Base-by-base conservation (phyloP, 257 asterid species). In the Pogostemon cablin region DNA sequence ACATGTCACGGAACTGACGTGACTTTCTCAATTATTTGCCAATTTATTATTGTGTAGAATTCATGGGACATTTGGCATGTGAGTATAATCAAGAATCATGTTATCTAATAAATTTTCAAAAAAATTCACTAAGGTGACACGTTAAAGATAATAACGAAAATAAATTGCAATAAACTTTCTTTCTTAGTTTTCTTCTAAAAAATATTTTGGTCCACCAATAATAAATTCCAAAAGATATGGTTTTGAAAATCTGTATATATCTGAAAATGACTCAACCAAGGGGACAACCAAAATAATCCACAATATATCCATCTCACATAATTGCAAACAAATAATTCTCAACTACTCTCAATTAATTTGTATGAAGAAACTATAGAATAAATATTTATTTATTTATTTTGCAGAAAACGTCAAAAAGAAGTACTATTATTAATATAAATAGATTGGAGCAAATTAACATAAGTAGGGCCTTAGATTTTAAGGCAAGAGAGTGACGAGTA, bases 381-480 rank as follows among this genome's bases (percentile, higher is more conserved):
- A 64, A 25, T 38, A 34, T n/a, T 39, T 15, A 34, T 15, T 15
- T 6, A 47, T 15, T 40, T 2, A 3, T 4, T 63, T 53, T 69
- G 48, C 20, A 15, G 5, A 4, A 17, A 9, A 20, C 5, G 61
- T 62, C 37, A 37, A 62, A 15, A 43, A 35, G 6, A 11, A 15
- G 15, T 15, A 15, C 15, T 15, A 15, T 15, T 5, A 15, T 46
- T 41, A 54, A 62, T 15, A 54, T 17, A 20, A 15, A 6, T 65
- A 50, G 37, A 50, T 15, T 7, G 15, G 0, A n/a, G 68, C 48
- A 69, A 65, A 74, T 70, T 74, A 69, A 69, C 68, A 39, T 47
- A 79, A 7, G 62, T 61, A 72, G 82, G 77, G 44, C 52, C 63
- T 42, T 25, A 3, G 47, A 11, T 32, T 39, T 71, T 9, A 59